These are phyloP conservation scores for Ogataea salicorniae DNA, from an alignment of 805 yeast genomes.

Conservation along the genomic window DNA sequence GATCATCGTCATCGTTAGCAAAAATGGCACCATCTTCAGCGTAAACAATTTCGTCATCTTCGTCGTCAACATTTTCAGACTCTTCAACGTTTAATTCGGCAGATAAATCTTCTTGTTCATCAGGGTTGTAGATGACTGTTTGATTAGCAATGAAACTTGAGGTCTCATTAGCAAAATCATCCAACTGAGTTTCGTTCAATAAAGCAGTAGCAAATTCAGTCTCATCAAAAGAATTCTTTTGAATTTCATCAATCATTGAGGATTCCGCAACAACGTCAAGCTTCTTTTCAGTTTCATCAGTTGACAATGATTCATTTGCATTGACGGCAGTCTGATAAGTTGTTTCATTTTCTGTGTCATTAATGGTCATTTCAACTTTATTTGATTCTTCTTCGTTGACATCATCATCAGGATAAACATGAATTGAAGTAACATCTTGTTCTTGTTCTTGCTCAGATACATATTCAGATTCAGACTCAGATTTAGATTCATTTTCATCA, in stretches of 20 bases:
- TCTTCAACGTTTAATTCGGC: neutral
- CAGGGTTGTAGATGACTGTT: conserved; percentile 21
- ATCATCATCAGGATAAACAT: too few relatives aligned
- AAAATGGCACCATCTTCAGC: neutral
- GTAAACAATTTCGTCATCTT: neutral
- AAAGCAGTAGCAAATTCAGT: conserved; percentile 23
- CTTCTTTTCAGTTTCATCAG: neutral
- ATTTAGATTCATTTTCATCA: too few relatives aligned
- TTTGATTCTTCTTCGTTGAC: too few relatives aligned
- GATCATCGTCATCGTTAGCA: neutral
- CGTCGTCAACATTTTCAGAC: conserved; percentile 1
- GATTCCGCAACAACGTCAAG: conserved; percentile 24
- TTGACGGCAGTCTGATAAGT: neutral
- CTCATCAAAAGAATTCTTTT: conserved; percentile 1
- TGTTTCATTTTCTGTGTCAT: neutral
- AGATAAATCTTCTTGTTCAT: conserved; percentile 1
- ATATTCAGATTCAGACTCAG: too few relatives aligned
- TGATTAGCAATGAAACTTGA: conserved; percentile 21
- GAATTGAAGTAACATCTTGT: too few relatives aligned
- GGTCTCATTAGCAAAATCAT: conserved; percentile 4
- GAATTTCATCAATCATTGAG: conserved; percentile 17
- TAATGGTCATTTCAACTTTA: too few relatives aligned
- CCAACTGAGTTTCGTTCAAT: conserved; percentile 16
- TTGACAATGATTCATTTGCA: neutral
- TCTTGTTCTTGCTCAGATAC: too few relatives aligned